Conservation (phyloP, 805 yeast species). For the Crinitomyces ghanaensis region DNA sequence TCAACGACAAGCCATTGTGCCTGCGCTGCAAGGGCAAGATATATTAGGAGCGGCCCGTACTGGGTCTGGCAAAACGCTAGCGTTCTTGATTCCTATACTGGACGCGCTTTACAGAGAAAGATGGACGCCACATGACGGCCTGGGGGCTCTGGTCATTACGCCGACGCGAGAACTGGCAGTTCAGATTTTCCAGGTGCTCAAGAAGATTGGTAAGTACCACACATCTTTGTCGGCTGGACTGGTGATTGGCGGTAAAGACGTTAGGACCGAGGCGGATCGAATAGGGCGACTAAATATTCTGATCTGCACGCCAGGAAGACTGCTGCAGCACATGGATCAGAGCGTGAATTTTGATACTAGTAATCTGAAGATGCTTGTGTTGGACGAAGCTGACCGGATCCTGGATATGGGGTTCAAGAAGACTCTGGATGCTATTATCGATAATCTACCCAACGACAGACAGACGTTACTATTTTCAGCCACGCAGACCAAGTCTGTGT, state of each 20-base stretch:
- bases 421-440: slow-evolving; percentile 68
- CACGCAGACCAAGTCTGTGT: slow-evolving; percentile 74
- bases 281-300: slow-evolving; percentile 67
- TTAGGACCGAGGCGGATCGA: slow-evolving; percentile 69
- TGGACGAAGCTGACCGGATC: slow-evolving; percentile 90
- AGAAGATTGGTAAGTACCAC: slow-evolving; percentile 67
- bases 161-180: slow-evolving; percentile 89
- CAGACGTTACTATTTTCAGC: slow-evolving; percentile 84
- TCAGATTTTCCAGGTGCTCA: slow-evolving; percentile 78
- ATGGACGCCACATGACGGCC: slow-evolving; percentile 77
- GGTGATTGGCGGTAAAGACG: slow-evolving; percentile 90
- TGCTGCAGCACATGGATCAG: slow-evolving; percentile 84
- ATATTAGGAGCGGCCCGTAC: slow-evolving; percentile 82
- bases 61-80: slow-evolving; percentile 83
- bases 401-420: slow-evolving; percentile 87
- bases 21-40: slow-evolving; percentile 66
- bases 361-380: slow-evolving; percentile 64
- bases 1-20: slow-evolving; percentile 68
- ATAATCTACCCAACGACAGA: slow-evolving; percentile 65
- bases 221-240: slow-evolving; percentile 80
- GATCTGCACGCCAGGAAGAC: slow-evolving; percentile 86
- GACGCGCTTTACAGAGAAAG: slow-evolving; percentile 46
- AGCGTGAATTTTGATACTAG: slow-evolving; percentile 66
- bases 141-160: slow-evolving; percentile 80
- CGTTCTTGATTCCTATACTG: slow-evolving; percentile 72